Evolutionary conservation across 78 protist species (phyloP).

Genomic region (Dictyostelium citrinum): DNA sequence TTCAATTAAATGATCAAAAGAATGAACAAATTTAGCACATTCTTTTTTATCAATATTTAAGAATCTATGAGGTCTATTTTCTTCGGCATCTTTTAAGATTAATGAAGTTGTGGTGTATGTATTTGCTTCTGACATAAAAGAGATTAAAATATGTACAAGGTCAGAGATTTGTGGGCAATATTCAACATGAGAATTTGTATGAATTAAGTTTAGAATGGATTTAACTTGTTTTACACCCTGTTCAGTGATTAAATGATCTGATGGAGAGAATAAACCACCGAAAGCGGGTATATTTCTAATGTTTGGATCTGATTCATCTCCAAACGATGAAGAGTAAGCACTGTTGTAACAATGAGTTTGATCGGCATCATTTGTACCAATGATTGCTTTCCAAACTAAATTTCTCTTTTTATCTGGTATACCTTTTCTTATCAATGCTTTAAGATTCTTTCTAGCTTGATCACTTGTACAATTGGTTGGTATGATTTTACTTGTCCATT

Average conservation of each 20-base stretch:
- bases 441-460: constrained; percentile 27
- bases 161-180: constrained; percentile 65
- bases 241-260: constrained; percentile 60
- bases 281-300: constrained; percentile 62
- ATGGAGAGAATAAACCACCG: constrained; percentile 61
- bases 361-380: neutral
- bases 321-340: neutral
- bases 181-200: constrained; percentile 16
- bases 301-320: neutral
- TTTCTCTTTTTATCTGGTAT: constrained; percentile 40
- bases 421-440: constrained; percentile 34
- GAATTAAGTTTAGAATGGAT: neutral
- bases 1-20: constrained; percentile 55
- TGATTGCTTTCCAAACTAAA: constrained; percentile 11
- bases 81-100: neutral
- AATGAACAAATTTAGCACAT: constrained; percentile 13
- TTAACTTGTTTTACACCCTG: constrained; percentile 46
- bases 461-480: neutral
- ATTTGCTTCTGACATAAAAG: constrained; percentile 36
- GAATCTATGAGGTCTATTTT: neutral
- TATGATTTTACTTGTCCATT: neutral
- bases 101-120: neutral
- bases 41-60: constrained; percentile 41
- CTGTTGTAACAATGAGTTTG: neutral
- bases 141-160: constrained; percentile 46